phyloP scores from a whole-genome alignment of 2,329 filamentous ascomycete genomes.

The Aspergillus chevalieri region DNA sequence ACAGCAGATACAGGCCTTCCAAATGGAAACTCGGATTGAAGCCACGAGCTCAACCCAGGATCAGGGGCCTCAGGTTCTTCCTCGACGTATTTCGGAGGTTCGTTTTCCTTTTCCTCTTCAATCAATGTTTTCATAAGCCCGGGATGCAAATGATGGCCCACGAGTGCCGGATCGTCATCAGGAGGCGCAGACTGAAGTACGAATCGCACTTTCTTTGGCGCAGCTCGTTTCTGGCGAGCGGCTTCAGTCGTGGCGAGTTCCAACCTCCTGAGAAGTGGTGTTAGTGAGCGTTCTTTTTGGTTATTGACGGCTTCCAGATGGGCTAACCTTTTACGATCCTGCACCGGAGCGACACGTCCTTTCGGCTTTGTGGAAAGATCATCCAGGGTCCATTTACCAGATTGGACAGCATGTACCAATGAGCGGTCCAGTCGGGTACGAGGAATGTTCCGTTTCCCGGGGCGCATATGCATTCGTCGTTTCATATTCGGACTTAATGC shows the following conservation, averaged over 20 bases:
- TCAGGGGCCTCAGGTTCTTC: slow-evolving; percentile 8
- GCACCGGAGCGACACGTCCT: neutral
- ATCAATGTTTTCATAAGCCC: neutral
- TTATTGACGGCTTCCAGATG: neutral
- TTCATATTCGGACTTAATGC: slow-evolving; percentile 5
- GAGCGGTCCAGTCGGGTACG: neutral
- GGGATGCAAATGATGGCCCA: neutral
- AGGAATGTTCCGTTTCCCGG: neutral
- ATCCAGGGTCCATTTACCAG: neutral
- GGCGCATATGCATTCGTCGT: slow-evolving; percentile 2
- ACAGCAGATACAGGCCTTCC: slow-evolving; percentile 27
- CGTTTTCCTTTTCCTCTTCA: slow-evolving; percentile 13
- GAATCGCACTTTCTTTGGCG: neutral
- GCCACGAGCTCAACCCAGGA: slow-evolving; percentile 16
- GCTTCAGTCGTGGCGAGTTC: neutral
- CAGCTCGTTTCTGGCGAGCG: neutral
- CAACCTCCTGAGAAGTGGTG: neutral
- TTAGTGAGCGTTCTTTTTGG: neutral
- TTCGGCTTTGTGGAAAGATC: neutral
- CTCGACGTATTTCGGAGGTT: slow-evolving; percentile 4
- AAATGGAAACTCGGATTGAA: slow-evolving; percentile 12
- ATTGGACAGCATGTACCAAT: neutral
- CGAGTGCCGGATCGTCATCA: neutral
- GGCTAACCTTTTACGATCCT: neutral
- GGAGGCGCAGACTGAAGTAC: neutral